phyloP scores from a whole-genome alignment of 257 asterid species.

The Haberlea rhodopensis region DNA sequence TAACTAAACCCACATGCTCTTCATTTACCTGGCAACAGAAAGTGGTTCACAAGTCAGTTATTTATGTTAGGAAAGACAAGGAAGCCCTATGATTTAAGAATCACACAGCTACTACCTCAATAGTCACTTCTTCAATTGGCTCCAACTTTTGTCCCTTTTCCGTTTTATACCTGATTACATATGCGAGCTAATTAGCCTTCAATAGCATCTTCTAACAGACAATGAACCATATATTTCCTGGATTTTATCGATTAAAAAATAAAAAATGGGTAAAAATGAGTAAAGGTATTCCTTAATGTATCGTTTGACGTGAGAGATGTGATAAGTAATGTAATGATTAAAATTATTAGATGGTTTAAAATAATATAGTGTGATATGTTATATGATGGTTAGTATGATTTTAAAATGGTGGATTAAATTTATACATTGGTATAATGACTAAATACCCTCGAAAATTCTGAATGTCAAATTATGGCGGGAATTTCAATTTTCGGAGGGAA shows the following conservation, averaged over 20 bases:
- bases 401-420: no score
- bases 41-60: conserved; percentile 25
- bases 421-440: no score
- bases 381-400: no score
- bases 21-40: conserved; percentile 68
- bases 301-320: no score
- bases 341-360: no score
- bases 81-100: conserved; percentile 15
- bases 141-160: conserved; percentile 79
- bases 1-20: conserved; percentile 88
- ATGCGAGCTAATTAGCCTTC: not conserved
- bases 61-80: conserved; percentile 16
- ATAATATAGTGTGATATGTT: no score
- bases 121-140: conserved; percentile 99
- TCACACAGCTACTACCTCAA: conserved; percentile 56
- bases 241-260: not conserved
- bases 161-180: conserved; percentile 69
- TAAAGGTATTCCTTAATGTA: not conserved
- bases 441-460: no score
- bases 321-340: no score
- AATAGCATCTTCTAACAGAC: not conserved
- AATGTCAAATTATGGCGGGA: no score
- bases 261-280: not conserved
- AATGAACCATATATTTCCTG: not conserved
- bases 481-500: no score